Conservation (phyloP, 805 yeast species). For the Myxozyma kluyveri region DNA sequence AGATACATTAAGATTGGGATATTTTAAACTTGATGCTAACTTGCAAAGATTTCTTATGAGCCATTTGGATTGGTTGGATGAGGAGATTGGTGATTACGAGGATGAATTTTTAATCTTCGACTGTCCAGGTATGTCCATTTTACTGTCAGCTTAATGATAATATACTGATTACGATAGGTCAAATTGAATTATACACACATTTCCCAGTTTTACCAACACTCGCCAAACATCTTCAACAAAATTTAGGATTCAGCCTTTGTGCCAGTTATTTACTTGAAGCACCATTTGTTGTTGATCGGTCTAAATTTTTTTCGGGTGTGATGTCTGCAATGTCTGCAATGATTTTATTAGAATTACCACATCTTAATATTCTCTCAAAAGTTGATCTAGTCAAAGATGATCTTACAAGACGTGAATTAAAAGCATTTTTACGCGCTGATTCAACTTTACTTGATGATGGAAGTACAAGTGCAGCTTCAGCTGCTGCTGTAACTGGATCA, state of each 20-base stretch:
- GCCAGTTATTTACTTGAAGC: constrained; percentile 92
- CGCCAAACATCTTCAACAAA: constrained; percentile 76
- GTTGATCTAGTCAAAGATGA: constrained; percentile 75
- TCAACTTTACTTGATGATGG: constrained; percentile 57
- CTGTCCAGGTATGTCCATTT: constrained; percentile 70
- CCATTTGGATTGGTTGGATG: constrained; percentile 95
- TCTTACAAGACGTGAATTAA: constrained; percentile 69
- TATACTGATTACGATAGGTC: constrained; percentile 37
- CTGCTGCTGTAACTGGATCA: constrained; percentile 30
- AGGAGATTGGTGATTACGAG: constrained; percentile 91
- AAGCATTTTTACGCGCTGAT: constrained; percentile 86
- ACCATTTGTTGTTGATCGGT: constrained; percentile 83
- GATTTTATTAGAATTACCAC: constrained; percentile 93
- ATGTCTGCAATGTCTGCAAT: constrained; percentile 97
- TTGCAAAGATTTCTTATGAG: constrained; percentile 56
- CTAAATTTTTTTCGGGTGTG: constrained; percentile 94
- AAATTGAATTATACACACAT: constrained; percentile 91
- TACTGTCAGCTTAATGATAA: background rate
- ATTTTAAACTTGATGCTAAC: background rate
- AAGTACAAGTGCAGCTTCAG: background rate
- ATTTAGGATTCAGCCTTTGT: constrained; percentile 80
- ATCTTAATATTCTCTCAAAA: constrained; percentile 83
- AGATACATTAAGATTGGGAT: background rate
- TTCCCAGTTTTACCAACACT: constrained; percentile 89
- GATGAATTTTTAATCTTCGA: constrained; percentile 93